Conservation (phyloP, 2,329 filamentous ascomycete species). For the Cladophialophora chaetospira region DNA sequence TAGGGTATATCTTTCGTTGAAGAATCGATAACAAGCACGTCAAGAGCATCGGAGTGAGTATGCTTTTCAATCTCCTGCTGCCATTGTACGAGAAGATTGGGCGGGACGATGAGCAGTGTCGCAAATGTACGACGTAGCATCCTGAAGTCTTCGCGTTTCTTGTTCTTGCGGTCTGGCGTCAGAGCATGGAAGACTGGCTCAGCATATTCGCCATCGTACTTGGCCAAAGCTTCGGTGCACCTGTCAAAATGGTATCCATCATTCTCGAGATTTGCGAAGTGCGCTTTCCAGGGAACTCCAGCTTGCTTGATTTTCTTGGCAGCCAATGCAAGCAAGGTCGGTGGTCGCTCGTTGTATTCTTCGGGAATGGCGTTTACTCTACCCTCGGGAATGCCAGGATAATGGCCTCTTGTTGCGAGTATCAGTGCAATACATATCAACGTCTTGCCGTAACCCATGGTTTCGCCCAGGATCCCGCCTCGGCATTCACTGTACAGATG, state of each 20-base stretch:
- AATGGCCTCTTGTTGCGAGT: constrained; percentile 71
- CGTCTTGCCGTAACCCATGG: constrained; percentile 73
- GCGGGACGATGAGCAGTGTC: constrained; percentile 78
- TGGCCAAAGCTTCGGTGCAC: constrained; percentile 59
- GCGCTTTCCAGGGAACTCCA: constrained; percentile 69
- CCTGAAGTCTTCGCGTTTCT: constrained; percentile 34
- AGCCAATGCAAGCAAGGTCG: constrained; percentile 72
- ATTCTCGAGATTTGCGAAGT: constrained; percentile 57
- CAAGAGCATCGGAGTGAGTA: constrained; percentile 60
- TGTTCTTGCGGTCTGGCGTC: constrained; percentile 39
- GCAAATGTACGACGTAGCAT: constrained; percentile 64
- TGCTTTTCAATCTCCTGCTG: constrained; percentile 77
- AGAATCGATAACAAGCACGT: constrained; percentile 64
- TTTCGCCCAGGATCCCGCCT: constrained; percentile 60
- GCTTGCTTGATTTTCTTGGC: constrained; percentile 68
- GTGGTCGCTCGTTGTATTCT: constrained; percentile 53
- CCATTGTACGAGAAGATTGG: constrained; percentile 86
- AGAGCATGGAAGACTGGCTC: constrained; percentile 50
- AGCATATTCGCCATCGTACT: constrained; percentile 63
- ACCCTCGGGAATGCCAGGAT: constrained; percentile 65
- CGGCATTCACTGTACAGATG: constrained; percentile 71
- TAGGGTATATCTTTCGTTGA: constrained; percentile 57
- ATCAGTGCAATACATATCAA: constrained; percentile 79
- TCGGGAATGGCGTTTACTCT: constrained; percentile 50
- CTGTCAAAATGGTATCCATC: constrained; percentile 54